Conservation (phyloP, 495 filamentous ascomycete species). For the Aspergillus coremiiformis region DNA sequence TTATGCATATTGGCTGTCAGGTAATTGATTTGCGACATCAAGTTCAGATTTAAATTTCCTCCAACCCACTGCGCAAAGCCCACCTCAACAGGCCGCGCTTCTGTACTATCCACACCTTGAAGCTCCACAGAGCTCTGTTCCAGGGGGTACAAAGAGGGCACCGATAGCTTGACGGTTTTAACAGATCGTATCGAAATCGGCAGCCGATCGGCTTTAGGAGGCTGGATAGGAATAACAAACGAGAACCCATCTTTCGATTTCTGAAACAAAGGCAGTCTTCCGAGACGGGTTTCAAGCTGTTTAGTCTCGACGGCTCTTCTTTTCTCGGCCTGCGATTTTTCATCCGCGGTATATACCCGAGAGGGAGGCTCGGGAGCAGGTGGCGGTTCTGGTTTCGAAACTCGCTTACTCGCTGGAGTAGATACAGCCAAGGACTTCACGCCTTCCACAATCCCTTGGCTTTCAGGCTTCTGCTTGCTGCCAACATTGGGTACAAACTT, state of each 20-base stretch:
- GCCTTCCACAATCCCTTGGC: constrained; percentile 41
- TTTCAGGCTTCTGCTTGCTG: constrained; percentile 32
- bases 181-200: constrained; percentile 56
- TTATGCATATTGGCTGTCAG: constrained; percentile 65
- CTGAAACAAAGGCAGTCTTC: constrained; percentile 57
- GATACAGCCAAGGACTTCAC: constrained; percentile 6
- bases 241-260: constrained; percentile 63
- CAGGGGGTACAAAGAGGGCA: constrained; percentile 68
- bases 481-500: constrained; percentile 62
- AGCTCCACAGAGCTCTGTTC: constrained; percentile 61
- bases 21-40: constrained; percentile 74
- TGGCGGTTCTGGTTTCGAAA: background rate
- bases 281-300: constrained; percentile 75
- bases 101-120: constrained; percentile 52
- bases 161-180: constrained; percentile 57
- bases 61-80: constrained; percentile 55
- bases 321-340: constrained; percentile 55
- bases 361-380: constrained; percentile 7
- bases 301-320: constrained; percentile 58
- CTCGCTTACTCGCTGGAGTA: background rate
- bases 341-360: constrained; percentile 44
- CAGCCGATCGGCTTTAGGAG: constrained; percentile 52
- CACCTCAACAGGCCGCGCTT: constrained; percentile 53
- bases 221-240: constrained; percentile 68
- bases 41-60: constrained; percentile 50